These are phyloP conservation scores for Colletotrichum acutatum DNA, from an alignment of 2,329 filamentous ascomycete genomes.

Conservation along the genomic window DNA sequence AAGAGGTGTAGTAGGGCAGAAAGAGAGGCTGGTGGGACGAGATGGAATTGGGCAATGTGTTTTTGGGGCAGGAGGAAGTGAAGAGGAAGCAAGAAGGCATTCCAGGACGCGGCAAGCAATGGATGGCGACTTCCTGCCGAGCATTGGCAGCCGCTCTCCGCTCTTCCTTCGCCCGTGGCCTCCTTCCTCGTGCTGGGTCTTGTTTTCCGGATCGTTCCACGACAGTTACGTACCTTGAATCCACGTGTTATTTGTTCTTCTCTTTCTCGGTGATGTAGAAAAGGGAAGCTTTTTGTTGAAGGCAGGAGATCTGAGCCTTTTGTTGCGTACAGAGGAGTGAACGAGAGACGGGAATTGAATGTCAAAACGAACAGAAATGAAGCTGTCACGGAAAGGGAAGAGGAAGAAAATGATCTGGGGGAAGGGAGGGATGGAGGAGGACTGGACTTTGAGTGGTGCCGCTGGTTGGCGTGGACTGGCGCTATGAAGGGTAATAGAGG, in stretches of 20 bases:
- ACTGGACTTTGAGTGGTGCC: conserved; percentile 31
- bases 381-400: conserved; percentile 36
- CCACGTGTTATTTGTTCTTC: conserved; percentile 19
- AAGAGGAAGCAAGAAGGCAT: conserved; percentile 40
- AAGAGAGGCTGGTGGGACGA: conserved; percentile 39
- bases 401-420: conserved; percentile 21
- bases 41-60: conserved; percentile 37
- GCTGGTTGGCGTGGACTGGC: conserved; percentile 3
- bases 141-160: conserved; percentile 23
- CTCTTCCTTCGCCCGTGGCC: background rate
- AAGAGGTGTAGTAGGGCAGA: conserved; percentile 11
- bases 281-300: conserved; percentile 39
- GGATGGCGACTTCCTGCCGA: conserved; percentile 22
- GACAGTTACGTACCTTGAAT: conserved; percentile 27
- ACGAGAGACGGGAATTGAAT: conserved; percentile 53
- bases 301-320: conserved; percentile 35
- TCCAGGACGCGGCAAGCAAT: conserved; percentile 15
- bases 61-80: conserved; percentile 40
- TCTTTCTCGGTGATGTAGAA: background rate
- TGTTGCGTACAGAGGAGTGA: conserved; percentile 35
- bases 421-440: conserved; percentile 23
- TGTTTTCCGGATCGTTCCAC: conserved; percentile 19
- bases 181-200: background rate
- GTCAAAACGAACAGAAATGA: conserved; percentile 34
- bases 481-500: conserved; percentile 12